Conservation (phyloP, 139 green algal species). For the Closterium sp. region DNA sequence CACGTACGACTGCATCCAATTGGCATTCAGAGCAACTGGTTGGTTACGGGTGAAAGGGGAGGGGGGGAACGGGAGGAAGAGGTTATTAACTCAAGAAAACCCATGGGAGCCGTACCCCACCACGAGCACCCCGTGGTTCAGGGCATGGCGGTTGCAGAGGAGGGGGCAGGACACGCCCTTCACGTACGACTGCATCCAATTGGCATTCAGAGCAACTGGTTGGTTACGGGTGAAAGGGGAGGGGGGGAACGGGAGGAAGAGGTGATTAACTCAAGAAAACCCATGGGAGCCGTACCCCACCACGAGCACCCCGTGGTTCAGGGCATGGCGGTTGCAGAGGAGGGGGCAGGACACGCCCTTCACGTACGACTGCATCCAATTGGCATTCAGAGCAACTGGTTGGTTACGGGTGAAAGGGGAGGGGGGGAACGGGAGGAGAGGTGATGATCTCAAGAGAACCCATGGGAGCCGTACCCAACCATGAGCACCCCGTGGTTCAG, state of each 20-base stretch:
- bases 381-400: too few species aligned
- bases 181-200: conserved; percentile 57
- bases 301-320: too few species aligned
- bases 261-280: background rate
- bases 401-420: too few species aligned
- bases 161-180: conserved; percentile 55
- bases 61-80: background rate
- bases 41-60: background rate
- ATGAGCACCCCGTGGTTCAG: too few species aligned
- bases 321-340: too few species aligned
- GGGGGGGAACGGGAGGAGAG: too few species aligned
- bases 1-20: conserved; percentile 58
- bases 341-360: too few species aligned
- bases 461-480: too few species aligned
- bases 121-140: conserved; percentile 75
- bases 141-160: conserved; percentile 55
- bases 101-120: conserved; percentile 52
- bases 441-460: too few species aligned
- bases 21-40: conserved; percentile 67
- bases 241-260: too few species aligned
- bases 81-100: background rate
- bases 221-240: background rate
- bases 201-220: conserved; percentile 68
- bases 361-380: too few species aligned
- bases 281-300: conserved; percentile 54